Percentiles rank a stretch among this genome's conserved stretches.
Conservation (phyloP, 805 yeast species). For the Teunomyces barrocoloradensis region DNA sequence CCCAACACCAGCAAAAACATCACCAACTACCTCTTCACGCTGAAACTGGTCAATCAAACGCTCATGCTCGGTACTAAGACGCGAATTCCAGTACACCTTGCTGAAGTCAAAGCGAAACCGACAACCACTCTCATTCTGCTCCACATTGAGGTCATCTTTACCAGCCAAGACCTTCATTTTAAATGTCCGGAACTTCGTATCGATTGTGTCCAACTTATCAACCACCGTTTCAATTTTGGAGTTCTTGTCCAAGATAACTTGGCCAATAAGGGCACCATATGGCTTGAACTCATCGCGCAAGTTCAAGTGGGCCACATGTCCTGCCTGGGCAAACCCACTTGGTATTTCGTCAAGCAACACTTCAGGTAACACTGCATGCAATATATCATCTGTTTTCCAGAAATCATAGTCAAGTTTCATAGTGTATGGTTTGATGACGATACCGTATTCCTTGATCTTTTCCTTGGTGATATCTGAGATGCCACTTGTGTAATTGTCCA, state of each 20-base stretch:
- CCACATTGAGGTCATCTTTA: constrained; percentile 67
- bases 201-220: constrained; percentile 84
- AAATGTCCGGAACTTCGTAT: constrained; percentile 86
- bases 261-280: constrained; percentile 77
- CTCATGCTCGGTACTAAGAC: constrained; percentile 91
- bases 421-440: constrained; percentile 50
- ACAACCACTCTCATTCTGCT: constrained; percentile 87
- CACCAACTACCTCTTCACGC: constrained; percentile 77
- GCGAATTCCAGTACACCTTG: constrained; percentile 96
- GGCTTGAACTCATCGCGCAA: constrained; percentile 82
- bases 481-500: constrained; percentile 30
- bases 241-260: constrained; percentile 85
- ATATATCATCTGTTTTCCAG: constrained; percentile 89
- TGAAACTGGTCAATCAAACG: constrained; percentile 63
- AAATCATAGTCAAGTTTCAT: constrained; percentile 65
- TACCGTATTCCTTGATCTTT: constrained; percentile 47
- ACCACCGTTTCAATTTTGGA: constrained; percentile 83
- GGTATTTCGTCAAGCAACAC: constrained; percentile 71
- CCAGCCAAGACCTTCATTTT: constrained; percentile 95
- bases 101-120: constrained; percentile 82
- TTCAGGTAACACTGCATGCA: constrained; percentile 74
- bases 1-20: constrained; percentile 98
- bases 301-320: constrained; percentile 94
- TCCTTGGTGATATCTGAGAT: constrained; percentile 43
- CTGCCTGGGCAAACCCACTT: constrained; percentile 87